phyloP scores from a whole-genome alignment of 1,139 yeast genomes.

The Pichia norvegensis region DNA sequence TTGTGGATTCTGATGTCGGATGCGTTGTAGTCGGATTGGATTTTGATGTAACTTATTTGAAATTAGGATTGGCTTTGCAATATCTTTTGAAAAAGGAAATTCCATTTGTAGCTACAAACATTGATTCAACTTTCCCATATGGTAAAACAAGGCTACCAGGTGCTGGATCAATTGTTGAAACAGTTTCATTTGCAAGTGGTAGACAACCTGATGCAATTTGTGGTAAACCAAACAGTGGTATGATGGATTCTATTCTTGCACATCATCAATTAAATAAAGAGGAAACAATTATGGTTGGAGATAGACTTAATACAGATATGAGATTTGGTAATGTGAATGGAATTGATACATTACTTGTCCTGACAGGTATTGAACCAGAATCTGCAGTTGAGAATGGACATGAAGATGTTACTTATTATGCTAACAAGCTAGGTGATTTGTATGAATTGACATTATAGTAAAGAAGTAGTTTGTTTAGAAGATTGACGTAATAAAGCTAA shows the following conservation, averaged over 20 bases:
- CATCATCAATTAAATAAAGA: constrained; percentile 51
- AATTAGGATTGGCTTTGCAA: constrained; percentile 74
- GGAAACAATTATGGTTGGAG: constrained; percentile 89
- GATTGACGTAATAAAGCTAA: background rate
- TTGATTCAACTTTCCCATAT: constrained; percentile 89
- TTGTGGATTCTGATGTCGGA: constrained; percentile 68
- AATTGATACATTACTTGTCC: constrained; percentile 71
- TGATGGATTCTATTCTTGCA: constrained; percentile 85
- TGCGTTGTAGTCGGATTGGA: constrained; percentile 89
- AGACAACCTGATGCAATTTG: constrained; percentile 59
- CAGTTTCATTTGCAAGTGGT: constrained; percentile 70
- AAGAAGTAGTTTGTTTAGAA: background rate
- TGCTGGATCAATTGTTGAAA: constrained; percentile 85
- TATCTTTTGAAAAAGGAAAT: constrained; percentile 63
- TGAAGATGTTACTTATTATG: constrained; percentile 57
- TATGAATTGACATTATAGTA: constrained; percentile 39
- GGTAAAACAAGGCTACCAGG: constrained; percentile 84
- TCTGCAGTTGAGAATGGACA: constrained; percentile 35
- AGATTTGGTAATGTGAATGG: constrained; percentile 85
- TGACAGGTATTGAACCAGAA: constrained; percentile 83
- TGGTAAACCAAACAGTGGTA: constrained; percentile 85
- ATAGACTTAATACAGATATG: constrained; percentile 91
- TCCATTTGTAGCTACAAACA: constrained; percentile 87
- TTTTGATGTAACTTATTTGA: constrained; percentile 66
- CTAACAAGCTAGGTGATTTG: constrained; percentile 69